Evolutionary conservation across 257 asterid species (phyloP).

Genomic region (Buddleja alternifolia): DNA sequence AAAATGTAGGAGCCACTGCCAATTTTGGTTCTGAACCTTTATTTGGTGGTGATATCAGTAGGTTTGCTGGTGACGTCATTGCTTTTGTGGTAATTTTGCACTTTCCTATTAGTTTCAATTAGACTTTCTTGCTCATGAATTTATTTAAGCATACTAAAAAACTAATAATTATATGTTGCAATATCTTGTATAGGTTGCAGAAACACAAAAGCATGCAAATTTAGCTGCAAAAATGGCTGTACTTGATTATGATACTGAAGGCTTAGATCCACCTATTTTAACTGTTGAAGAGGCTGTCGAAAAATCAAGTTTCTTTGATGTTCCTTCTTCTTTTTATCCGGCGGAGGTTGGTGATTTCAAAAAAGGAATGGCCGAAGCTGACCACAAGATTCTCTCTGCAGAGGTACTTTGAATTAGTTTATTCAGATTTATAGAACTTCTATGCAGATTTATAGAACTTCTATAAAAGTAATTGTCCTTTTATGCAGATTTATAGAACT

Average conservation of each 20-base stretch:
- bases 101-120: neutral
- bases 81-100: conserved; percentile 62
- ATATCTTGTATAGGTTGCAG: conserved; percentile 52
- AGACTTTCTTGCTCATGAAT: neutral
- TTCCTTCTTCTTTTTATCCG: conserved; percentile 53
- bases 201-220: conserved; percentile 61
- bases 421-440: too few species aligned
- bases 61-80: conserved; percentile 63
- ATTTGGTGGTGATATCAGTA: conserved; percentile 56
- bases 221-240: conserved; percentile 57
- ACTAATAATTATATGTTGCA: neutral
- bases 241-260: conserved; percentile 54
- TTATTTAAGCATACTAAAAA: neutral
- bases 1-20: conserved; percentile 48
- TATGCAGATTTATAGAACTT: too few species aligned
- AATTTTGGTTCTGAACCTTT: conserved; percentile 51
- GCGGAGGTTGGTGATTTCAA: conserved; percentile 61
- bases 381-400: conserved; percentile 59
- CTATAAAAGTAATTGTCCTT: neutral
- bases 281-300: conserved; percentile 78
- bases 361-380: conserved; percentile 82
- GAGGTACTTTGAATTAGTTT: conserved; percentile 45
- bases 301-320: conserved; percentile 55
- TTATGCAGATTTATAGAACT: too few species aligned
- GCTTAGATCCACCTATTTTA: conserved; percentile 65